Evolutionary conservation across 2,329 filamentous ascomycete species (phyloP).

Genomic region (Orbilia javanica): DNA sequence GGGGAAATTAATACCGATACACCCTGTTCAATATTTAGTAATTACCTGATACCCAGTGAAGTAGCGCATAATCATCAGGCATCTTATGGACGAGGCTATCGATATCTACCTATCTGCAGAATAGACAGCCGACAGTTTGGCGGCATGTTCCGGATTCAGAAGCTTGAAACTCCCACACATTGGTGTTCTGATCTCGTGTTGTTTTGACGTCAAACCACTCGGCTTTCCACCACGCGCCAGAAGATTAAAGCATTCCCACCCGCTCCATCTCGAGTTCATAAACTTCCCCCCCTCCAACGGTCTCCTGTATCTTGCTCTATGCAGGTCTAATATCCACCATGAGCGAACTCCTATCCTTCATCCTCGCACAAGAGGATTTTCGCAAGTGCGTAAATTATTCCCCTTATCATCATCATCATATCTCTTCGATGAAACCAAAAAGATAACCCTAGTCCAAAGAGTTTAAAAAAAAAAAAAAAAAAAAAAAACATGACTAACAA

Average conservation of each 20-base stretch:
- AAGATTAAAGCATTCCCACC: not conserved
- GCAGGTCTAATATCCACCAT: conserved; percentile 41
- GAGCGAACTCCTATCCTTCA: conserved; percentile 62
- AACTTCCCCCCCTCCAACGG: too few relatives aligned
- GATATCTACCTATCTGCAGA: too few relatives aligned
- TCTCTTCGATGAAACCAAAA: not conserved
- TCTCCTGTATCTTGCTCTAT: not conserved
- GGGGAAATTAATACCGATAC: not conserved
- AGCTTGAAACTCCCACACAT: not conserved
- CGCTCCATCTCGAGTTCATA: not conserved
- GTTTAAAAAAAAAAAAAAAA: too few relatives aligned
- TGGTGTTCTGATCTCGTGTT: conserved; percentile 10
- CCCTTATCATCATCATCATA: conserved; percentile 2
- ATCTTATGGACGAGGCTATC: not conserved
- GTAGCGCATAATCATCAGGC: not conserved
- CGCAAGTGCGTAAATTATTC: conserved; percentile 66
- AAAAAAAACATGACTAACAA: conserved; percentile 1
- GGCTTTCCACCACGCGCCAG: conserved; percentile 14
- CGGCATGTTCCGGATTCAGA: not conserved
- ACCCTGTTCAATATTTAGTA: not conserved
- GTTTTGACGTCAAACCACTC: conserved; percentile 33
- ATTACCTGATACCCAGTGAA: not conserved
- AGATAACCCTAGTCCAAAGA: not conserved
- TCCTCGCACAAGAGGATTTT: conserved; percentile 65
- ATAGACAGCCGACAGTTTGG: too few relatives aligned